Evolutionary conservation across 768 basidiomycete species (phyloP), one percentile per base, ranked within the genome.

Genomic region (Nidularia pulvinata): DNA sequence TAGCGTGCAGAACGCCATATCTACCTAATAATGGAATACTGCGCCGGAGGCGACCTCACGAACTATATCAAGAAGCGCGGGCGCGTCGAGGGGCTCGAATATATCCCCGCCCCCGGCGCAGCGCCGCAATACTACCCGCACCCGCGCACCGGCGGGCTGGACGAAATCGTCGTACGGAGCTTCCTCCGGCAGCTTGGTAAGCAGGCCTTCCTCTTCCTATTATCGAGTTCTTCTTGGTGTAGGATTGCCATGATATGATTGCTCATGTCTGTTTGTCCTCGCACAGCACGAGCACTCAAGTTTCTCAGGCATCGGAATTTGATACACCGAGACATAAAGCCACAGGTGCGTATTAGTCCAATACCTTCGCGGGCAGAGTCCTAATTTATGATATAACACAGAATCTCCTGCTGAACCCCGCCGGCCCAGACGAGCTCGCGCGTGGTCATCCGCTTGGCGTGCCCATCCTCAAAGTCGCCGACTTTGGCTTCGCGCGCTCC

Each of bases 21-120:
- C 62, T 98, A 97, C 74, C 86, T 99, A 53, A 89, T 99, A 62
- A 99, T 98, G 89, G 96, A 97, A 62, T 98, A 85, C 68, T 98
- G 97, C 67, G 85, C 94, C 1, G 96, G 95, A 1, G 95, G 95
- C 2, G 97, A 99, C 71, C 84, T 99, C 48, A 93, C 94, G 0
- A 86, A 93, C 60, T 98, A 98, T 64, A 96, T 98, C 79, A 95
- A 94, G 86, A 94, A 93, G 65, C 87, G 95, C n/a, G 97, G 96
- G 13, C 84, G 89, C 14, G 88, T 98, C 45, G 90, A 96, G 46
- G 88, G 89, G 3, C 79, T 98, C 10, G 90, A 95, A 66, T 96
- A 92, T 54, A 67, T 82, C 0, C 89, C 94, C 3, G 72, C 76
- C 11, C 81, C 86, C 5, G 86, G 85, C 30, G 82, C 84, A 13